A percentile compares a stretch with the other conserved stretches of the same genome.
Evolutionary conservation across 495 filamentous ascomycete species (phyloP).

Genomic region (Podospora fimiseda): DNA sequence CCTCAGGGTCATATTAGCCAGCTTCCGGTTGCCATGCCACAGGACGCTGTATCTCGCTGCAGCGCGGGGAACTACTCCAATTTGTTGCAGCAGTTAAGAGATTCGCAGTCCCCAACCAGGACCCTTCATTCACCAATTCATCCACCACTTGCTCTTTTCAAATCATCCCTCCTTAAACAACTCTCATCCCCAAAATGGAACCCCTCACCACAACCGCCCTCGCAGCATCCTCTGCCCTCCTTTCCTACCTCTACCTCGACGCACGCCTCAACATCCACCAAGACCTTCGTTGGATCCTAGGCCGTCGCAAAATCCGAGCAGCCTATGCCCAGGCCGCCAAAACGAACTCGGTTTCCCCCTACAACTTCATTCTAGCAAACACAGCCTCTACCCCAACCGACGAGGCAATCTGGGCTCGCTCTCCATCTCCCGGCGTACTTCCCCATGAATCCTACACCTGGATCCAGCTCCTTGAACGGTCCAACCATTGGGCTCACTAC

Average conservation of each 20-base stretch:
- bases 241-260: slow-evolving; percentile 58
- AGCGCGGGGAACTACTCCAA: too few relatives aligned
- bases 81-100: too few relatives aligned
- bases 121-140: too few relatives aligned
- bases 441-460: slow-evolving; percentile 49
- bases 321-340: slow-evolving; percentile 37
- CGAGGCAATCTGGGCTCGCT: slow-evolving; percentile 61
- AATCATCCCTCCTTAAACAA: too few relatives aligned
- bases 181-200: too few relatives aligned
- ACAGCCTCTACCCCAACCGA: slow-evolving; percentile 42
- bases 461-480: slow-evolving; percentile 47
- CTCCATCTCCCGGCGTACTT: slow-evolving; percentile 25
- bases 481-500: slow-evolving; percentile 59
- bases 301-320: slow-evolving; percentile 29
- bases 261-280: slow-evolving; percentile 62
- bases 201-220: slow-evolving; percentile 42
- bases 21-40: too few relatives aligned
- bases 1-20: too few relatives aligned
- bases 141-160: background rate
- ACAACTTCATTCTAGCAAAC: slow-evolving; percentile 58
- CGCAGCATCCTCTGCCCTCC: slow-evolving; percentile 44
- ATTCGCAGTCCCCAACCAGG: too few relatives aligned
- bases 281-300: slow-evolving; percentile 43
- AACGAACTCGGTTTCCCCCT: slow-evolving; percentile 49
- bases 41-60: too few relatives aligned